Percentiles rank a stretch among this genome's conserved stretches.
These are phyloP conservation scores for Chaetomiaceae sp. DNA, from an alignment of 2,329 filamentous ascomycete genomes.

Conservation along the genomic window DNA sequence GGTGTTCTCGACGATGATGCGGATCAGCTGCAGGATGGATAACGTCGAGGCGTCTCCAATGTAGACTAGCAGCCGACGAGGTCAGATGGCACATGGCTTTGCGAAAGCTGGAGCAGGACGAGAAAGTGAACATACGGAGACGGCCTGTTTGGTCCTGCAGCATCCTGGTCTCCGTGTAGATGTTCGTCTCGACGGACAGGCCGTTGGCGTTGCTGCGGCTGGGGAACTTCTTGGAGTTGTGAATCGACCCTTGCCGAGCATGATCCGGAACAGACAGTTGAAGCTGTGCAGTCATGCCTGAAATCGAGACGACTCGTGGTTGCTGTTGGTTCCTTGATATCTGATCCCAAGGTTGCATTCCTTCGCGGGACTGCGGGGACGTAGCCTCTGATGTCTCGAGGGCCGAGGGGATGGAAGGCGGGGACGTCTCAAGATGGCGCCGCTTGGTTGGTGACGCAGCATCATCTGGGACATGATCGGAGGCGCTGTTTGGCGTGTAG, in stretches of 20 bases:
- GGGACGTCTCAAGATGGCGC: conserved; percentile 29
- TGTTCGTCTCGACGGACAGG: conserved; percentile 49
- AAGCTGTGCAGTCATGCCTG: conserved; percentile 15
- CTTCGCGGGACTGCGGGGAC: conserved; percentile 13
- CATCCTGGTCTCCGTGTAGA: conserved; percentile 51
- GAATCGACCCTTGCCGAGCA: conserved; percentile 21
- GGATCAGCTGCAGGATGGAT: conserved; percentile 54
- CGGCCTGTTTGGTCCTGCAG: conserved; percentile 53
- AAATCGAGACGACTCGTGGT: conserved; percentile 14
- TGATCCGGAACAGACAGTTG: conserved; percentile 16
- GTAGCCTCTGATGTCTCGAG: conserved; percentile 15
- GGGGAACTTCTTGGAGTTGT: conserved; percentile 30
- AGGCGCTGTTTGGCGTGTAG: conserved; percentile 34
- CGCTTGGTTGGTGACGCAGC: conserved; percentile 33
- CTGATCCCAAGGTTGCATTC: conserved; percentile 20
- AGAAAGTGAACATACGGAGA: conserved; percentile 39
- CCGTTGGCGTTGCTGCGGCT: conserved; percentile 37
- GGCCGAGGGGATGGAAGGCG: conserved; percentile 17
- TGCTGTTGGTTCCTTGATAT: conserved; percentile 12
- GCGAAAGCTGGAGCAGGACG: neutral
- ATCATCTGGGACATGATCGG: conserved; percentile 29
- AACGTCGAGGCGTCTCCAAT: conserved; percentile 58
- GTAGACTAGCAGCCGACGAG: conserved; percentile 39
- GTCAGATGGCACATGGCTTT: conserved; percentile 16
- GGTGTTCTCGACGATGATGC: conserved; percentile 52